Base-by-base conservation (phyloP, 306 rosid species). In the Cucumis melo region DNA sequence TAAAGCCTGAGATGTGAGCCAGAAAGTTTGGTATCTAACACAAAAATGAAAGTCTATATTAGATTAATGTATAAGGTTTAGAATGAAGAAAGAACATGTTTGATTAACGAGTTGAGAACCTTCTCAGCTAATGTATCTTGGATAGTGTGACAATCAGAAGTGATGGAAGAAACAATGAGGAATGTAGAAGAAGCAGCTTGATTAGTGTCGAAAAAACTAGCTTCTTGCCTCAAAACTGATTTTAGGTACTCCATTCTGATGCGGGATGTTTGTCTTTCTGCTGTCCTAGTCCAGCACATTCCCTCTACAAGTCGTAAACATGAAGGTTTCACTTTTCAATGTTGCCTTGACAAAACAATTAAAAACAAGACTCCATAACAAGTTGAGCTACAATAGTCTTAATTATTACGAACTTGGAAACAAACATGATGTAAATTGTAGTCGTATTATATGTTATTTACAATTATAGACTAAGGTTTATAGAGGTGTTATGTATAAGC, bases 241-340 rank as follows among this genome's bases (percentile, higher is more conserved):
- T 83, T 88, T 1, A 92, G 88, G 81, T 63, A 63, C 70, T 63
- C 91, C 66, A 24, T 85, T 81, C 91, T 81, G 88, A 92, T 83
- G 23, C 88, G 81, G 9, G 90, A 88, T 20, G 88, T 86, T 79
- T 90, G 96, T 77, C 97, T 88, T 80, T 92, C 97, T 56, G 91
- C 93, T 10, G 89, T 92, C 87, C 96, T 87, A 27, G 90, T 88
- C 96, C 97, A 90, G 82, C 93, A 90, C 65, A 86, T 63, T 78
- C 92, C 97, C 77, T 90, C 97, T 92, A 81, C 86, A 51, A 55
- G 6, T 64, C 58, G 62, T 53, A 21, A 56, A n/a, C n/a, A 66
- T 29, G 29, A 13, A 66, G 7, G 73, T 39, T 66, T 66, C 13
- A 65, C 3, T 19, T 39, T 66, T 66, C 13, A 65, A 3, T 19